Base-by-base conservation (phyloP, 2,329 filamentous ascomycete species). In the Alternaria triticimaculans region DNA sequence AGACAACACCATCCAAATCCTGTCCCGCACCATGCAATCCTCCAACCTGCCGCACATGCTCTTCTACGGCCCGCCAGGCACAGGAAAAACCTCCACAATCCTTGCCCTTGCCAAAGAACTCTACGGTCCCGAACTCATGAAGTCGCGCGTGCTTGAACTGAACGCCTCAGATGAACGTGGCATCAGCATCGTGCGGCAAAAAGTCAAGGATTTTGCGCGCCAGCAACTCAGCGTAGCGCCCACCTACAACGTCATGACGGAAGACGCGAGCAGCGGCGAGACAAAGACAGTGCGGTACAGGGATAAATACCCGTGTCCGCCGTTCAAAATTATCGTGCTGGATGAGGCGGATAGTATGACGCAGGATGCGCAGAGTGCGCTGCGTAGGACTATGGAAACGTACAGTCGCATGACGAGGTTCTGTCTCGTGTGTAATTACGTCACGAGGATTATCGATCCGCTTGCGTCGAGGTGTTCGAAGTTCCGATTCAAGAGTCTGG, bases 301-400 rank as follows among this genome's bases (percentile, higher is more conserved):
- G 49, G 84, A 86, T 64, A 83, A 90, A 76, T 97, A 97, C 76
- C 94, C 96, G 0, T 98, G 95, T 78, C 96, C 96, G 21, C 96
- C 96, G 0, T 99, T 97, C 85, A 99, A 99, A 84, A 97, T 99
- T 78, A 95, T 99, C 77, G 93, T 99, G 65, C 89, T 99, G 63
- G 96, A 99, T 81, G 96, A 99, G 83, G 96, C 96, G 71, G 96
- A 99, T 80, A 96, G 92, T 71, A 98, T 99, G 95, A 99, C 96
- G 43, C 95, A 98, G 80, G 96, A 99, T 82, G 96, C 96, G 12
- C 96, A 99, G 84, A 92, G 90, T 64, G 96, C 96, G 6, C 85
- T 99, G 61, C 87, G 96, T 69, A 88, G 96, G 58, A 99, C 96
- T 2, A 99, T 99, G 96, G 96, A 99, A 83, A 97, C 94, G 49